A percentile compares a stretch with the other conserved stretches of the same genome.
phyloP scores from a whole-genome alignment of 2,329 filamentous ascomycete genomes.

The Penicillium oxalicum region DNA sequence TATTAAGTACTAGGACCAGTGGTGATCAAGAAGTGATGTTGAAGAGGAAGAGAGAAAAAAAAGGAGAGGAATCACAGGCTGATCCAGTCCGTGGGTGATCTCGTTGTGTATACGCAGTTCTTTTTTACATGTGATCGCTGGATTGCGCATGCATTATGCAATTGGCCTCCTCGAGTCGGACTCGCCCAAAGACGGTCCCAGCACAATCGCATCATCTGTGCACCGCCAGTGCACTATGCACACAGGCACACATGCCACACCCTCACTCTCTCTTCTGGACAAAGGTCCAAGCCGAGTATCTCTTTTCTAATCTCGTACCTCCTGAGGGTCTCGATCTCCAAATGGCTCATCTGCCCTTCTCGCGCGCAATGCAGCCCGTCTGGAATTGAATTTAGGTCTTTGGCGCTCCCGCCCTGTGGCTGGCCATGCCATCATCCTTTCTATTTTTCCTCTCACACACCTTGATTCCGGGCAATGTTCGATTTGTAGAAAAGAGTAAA shows the following conservation, averaged over 20 bases:
- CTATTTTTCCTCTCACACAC: not conserved
- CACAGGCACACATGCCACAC: not conserved
- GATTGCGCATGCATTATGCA: constrained; percentile 20
- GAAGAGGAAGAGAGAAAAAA: not conserved
- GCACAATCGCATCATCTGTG: constrained; percentile 19
- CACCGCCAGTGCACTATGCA: not conserved
- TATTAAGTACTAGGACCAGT: too few relatives aligned
- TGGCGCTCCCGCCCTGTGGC: not conserved
- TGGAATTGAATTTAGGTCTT: not conserved
- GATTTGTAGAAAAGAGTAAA: not conserved
- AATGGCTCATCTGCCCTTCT: too few relatives aligned
- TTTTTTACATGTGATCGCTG: constrained; percentile 23
- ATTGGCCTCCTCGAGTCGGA: constrained; percentile 9
- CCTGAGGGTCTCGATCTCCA: not conserved
- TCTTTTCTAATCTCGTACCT: not conserved
- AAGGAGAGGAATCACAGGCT: not conserved
- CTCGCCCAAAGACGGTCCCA: constrained; percentile 8
- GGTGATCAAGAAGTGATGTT: not conserved
- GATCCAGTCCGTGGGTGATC: not conserved
- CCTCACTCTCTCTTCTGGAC: too few relatives aligned
- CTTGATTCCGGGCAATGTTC: not conserved
- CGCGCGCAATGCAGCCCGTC: not conserved
- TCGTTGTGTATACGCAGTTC: constrained; percentile 12
- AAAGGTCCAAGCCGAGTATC: too few relatives aligned
- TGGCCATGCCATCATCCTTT: not conserved